A percentile compares a stretch with the other conserved stretches of the same genome.
These are phyloP conservation scores for Domatiomyces catenatus DNA, from an alignment of 2,329 filamentous ascomycete species.

Conservation along the genomic window DNA sequence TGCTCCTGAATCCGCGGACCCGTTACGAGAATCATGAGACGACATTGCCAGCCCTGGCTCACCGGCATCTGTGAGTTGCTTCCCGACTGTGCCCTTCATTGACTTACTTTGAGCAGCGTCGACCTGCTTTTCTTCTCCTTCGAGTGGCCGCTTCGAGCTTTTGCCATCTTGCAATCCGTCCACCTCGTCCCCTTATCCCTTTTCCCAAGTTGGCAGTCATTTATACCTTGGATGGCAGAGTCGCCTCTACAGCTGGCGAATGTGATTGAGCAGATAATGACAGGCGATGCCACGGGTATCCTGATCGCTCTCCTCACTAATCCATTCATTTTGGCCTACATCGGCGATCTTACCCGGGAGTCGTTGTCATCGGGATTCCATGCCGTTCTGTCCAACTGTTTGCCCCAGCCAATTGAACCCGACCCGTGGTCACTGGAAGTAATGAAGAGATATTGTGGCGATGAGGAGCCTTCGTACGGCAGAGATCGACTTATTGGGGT, in stretches of 20 bases:
- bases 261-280: constrained; percentile 19
- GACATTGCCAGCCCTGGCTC: constrained; percentile 6
- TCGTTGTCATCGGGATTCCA: constrained; percentile 7
- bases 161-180: constrained; percentile 28
- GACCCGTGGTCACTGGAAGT: constrained; percentile 10
- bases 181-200: constrained; percentile 24
- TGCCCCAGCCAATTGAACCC: constrained; percentile 10
- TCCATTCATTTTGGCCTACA: constrained; percentile 19
- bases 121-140: constrained; percentile 24
- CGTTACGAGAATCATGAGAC: constrained; percentile 18
- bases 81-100: background rate
- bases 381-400: constrained; percentile 6
- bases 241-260: constrained; percentile 23
- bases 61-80: background rate
- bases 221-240: constrained; percentile 24
- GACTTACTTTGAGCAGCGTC: constrained; percentile 20
- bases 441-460: constrained; percentile 1
- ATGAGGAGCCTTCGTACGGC: constrained; percentile 8
- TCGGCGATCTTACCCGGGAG: constrained; percentile 6
- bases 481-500: constrained; percentile 5
- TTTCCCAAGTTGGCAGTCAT: constrained; percentile 20
- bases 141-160: constrained; percentile 29
- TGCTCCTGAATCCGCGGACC: constrained; percentile 15
- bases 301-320: constrained; percentile 19
- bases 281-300: constrained; percentile 18